A percentile compares a stretch with the other conserved stretches of the same genome.
These are phyloP conservation scores for Protostelium mycophagum DNA, from an alignment of 78 protist genomes.

Conservation along the genomic window DNA sequence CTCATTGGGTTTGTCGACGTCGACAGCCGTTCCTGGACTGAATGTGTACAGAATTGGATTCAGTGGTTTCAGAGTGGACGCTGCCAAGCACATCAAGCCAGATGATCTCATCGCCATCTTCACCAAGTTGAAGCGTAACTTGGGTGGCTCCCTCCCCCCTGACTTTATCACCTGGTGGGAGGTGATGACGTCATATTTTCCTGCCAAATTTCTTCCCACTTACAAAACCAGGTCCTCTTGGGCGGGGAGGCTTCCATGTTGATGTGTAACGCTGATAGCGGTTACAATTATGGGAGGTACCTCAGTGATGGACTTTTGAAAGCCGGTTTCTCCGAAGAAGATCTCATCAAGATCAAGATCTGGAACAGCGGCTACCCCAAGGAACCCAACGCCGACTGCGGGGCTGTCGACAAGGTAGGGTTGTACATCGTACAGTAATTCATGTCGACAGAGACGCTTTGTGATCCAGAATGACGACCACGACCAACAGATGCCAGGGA, in stretches of 20 bases:
- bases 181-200: conserved; percentile 15
- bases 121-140: conserved; percentile 8
- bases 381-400: conserved; percentile 12
- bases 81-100: conserved; percentile 70
- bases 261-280: conserved; percentile 36
- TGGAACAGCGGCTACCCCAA: conserved; percentile 69
- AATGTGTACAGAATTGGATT: conserved; percentile 34
- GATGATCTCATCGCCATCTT: conserved; percentile 47
- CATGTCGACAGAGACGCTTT: background rate
- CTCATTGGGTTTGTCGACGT: background rate
- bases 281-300: conserved; percentile 49
- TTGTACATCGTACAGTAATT: too few species aligned
- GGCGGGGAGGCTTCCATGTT: conserved; percentile 68
- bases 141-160: conserved; percentile 53
- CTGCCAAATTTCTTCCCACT: background rate
- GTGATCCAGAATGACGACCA: conserved; percentile 56
- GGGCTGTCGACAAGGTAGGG: background rate
- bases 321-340: conserved; percentile 38
- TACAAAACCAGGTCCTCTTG: conserved; percentile 43
- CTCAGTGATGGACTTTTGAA: conserved; percentile 10
- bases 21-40: background rate
- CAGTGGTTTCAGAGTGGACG: conserved; percentile 70
- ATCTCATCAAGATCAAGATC: conserved; percentile 63
- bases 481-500: conserved; percentile 62
- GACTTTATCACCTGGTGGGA: conserved; percentile 61